Conservation (phyloP, 352 stramenopile genomes). For the Phytophthora agathidicida region DNA sequence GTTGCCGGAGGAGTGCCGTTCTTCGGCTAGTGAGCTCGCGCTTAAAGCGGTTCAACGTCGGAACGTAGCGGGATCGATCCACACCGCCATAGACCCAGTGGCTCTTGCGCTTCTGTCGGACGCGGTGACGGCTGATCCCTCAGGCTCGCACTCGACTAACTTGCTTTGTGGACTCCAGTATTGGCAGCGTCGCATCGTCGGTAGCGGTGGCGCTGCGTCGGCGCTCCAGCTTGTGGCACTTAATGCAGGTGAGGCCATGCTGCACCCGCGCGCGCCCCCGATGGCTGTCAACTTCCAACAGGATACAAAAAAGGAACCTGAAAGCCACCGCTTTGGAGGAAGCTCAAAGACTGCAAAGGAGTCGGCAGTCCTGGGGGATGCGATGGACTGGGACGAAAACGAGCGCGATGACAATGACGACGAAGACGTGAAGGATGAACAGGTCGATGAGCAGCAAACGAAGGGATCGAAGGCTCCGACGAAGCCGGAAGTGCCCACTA, state of each 20-base stretch:
- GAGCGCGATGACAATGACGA: conserved; percentile 35
- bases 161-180: conserved; percentile 62
- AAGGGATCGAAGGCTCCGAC: not conserved
- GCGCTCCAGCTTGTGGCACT: conserved; percentile 58
- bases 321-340: not conserved
- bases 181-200: conserved; percentile 45
- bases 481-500: conserved; percentile 7
- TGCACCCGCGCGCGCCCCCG: conserved; percentile 78
- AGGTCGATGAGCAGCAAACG: not conserved
- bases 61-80: conserved; percentile 22
- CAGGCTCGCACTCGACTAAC: conserved; percentile 59
- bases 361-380: conserved; percentile 26
- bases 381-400: conserved; percentile 45
- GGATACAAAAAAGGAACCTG: conserved; percentile 23
- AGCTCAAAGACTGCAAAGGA: conserved; percentile 4
- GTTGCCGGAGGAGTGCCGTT: conserved; percentile 49
- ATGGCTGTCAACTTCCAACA: conserved; percentile 63
- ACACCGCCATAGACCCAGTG: conserved; percentile 41
- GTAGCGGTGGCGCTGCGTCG: conserved; percentile 30
- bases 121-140: conserved; percentile 53
- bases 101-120: conserved; percentile 64
- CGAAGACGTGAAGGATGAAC: conserved; percentile 25
- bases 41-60: conserved; percentile 45
- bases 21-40: conserved; percentile 48
- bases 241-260: conserved; percentile 66